Evolutionary conservation across 2,329 filamentous ascomycete genomes (phyloP), one percentile per base, ranked within the genome.

Genomic region (Diplodia intermedia): DNA sequence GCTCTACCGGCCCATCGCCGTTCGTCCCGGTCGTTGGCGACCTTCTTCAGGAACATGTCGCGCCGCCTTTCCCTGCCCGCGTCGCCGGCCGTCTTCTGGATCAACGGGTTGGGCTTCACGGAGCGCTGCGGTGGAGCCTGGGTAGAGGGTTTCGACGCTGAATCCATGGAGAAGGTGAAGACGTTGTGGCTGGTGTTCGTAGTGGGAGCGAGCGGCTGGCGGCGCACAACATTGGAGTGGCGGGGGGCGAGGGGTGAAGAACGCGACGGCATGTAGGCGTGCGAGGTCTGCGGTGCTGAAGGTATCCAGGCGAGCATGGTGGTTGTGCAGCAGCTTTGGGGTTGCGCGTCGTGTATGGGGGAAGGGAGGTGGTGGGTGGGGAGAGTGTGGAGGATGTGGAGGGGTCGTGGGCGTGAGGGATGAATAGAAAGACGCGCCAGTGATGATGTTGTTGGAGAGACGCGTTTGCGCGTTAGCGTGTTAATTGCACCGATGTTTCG

Each of bases 11-110:
- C 79, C 79, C 81, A 85, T 57, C 79, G 77, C 73, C 76, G 77
- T 5, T 85, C 82, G 4, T 85, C 82, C 52, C 83, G 74, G 2
- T 74, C 74, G 52, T 79, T 79, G 62, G 80, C 75, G 12, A 85
- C 80, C 65, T 81, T 90, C 74, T 88, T 87, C 69, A 94, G 80
- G 73, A 94, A 94, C 67, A 90, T 81, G 38, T 86, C 86, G 56
- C 91, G 83, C 68, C 91, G 82, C 66, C 85, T 82, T 75, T 92
- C 89, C 67, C 88, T 86, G 0, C 83, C 82, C 20, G 86, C 87
- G 75, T 93, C 66, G 8, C 47, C 50, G 4, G 31, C 11, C 62
- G 87, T 84, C 69, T 80, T 85, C 71, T 86, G 85, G 20, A 89
- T 79, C 7, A 90, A 73, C 0, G 89, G 90, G 70, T 90, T 92